Evolutionary conservation across 2,329 filamentous ascomycete genomes (phyloP), one percentile per base, ranked within the genome.

Genomic region (Pseudogymnoascus verrucosus): DNA sequence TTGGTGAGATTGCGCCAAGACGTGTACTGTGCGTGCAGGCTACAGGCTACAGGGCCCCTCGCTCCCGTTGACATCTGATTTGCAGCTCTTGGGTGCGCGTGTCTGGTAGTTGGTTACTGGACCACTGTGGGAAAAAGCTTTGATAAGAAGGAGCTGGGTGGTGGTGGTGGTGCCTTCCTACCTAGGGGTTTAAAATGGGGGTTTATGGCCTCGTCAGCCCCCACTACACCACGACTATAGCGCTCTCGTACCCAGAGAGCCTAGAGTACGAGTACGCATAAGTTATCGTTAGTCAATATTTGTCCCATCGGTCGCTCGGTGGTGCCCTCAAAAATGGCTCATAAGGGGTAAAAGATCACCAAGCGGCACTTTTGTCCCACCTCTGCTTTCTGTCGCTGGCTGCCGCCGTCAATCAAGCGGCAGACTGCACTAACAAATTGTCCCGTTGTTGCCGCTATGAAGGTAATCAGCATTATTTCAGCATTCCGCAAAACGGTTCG

Each of bases 1-100:
- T 57, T 57, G 51, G 51, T 57, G 51, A 57, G 51, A 57, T 57
- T 57, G 51, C 51, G 47, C 47, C 47, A 57, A 57, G 47, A 57
- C 8, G 8, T 34, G 31, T 34, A 34, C 31, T 34, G 31, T 34
- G 8, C 31, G n/a, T 57, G 51, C 51, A 57, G 28, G 51, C 26
- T 28, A 28, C 26, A 28, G 26, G 26, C 26, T 23, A 23, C 21
- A 23, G 21, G 21, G 21, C 31, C 51, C 44, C 51, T 57, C 28
- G 51, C 19, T 34, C 51, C 51, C 51, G 51, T 57, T 57, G 51
- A 11, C 51, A 57, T 57, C 51, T 57, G 51, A 57, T 57, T 57
- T 57, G 51, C 51, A 57, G 28, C 51, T 57, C 26, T 14, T 34
- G 51, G 51, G 51, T 34, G 23, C 11, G 51, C 51, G 5, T 28